Conservation (phyloP, 1,139 yeast species). For the Suhomyces ambrosiae region DNA sequence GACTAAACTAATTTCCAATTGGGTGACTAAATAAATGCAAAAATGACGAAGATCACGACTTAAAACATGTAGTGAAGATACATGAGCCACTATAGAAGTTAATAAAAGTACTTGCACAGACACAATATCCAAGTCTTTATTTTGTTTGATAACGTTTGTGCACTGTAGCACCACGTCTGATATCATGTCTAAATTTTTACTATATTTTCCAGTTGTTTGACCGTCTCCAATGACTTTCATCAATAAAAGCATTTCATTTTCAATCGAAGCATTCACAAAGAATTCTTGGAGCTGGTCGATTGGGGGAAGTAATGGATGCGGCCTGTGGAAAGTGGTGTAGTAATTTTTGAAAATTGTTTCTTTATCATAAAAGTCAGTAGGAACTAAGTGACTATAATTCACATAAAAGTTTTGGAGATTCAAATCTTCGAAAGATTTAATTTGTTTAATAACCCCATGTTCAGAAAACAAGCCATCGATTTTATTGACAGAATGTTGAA, state of each 20-base stretch:
- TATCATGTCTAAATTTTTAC: conserved; percentile 32
- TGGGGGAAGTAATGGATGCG: conserved; percentile 51
- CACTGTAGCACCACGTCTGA: conserved; percentile 37
- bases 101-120: conserved; percentile 44
- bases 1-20: conserved; percentile 35
- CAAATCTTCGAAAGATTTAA: conserved; percentile 7
- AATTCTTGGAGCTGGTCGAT: conserved; percentile 31
- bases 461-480: conserved; percentile 13
- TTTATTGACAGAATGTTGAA: conserved; percentile 12
- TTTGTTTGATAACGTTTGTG: conserved; percentile 31
- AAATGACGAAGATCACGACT: conserved; percentile 42
- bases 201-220: conserved; percentile 36
- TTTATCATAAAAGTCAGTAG: conserved; percentile 11
- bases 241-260: conserved; percentile 41
- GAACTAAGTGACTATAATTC: conserved; percentile 7
- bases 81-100: conserved; percentile 44
- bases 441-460: conserved; percentile 2
- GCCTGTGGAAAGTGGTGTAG: conserved; percentile 38
- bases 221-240: conserved; percentile 53
- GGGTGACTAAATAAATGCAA: conserved; percentile 36
- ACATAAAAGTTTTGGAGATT: conserved; percentile 9
- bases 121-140: conserved; percentile 34
- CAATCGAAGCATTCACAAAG: conserved; percentile 30
- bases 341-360: conserved; percentile 34
- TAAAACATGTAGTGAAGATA: conserved; percentile 48